Base-by-base conservation (phyloP, 768 basidiomycete genomes). In the Paxillus rubicundulus region DNA sequence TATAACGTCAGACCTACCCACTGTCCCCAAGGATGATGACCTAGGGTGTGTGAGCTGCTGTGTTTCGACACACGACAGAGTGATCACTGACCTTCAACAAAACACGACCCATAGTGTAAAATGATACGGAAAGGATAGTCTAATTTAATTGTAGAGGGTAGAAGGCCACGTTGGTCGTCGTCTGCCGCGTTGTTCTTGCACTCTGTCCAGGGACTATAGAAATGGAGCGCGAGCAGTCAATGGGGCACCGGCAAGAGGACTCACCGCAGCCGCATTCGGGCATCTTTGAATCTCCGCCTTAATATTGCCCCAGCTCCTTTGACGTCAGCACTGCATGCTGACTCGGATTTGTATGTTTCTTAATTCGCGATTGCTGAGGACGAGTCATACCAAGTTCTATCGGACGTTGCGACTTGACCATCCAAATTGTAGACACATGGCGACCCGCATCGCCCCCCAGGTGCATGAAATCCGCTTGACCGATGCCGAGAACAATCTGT, bases 21-120 rank as follows among this genome's bases (percentile, higher is more conserved):
- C 91, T 93, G 80, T 98, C 97, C 62, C 96, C 96, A 56, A 98
- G 86, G 71, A 99, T 98, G 75, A 98, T 98, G 70, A 97, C 95
- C 96, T 98, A 62, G 16, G 21, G 14, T 37, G 32, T 9, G 47
- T 66, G 27, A 64, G 55, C 9, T 38, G 46, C 41, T 53, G 44
- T 47, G 24, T 39, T 20, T 7, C 24, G 36, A n/a, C 20, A 37
- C 34, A 49, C 21, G 10, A 40, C 24, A 21, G 36, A n/a, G 47
- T 27, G 20, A 38, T 33, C 36, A 61, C 67, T 32, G 43, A 89
- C 90, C 84, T 92, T 92, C 69, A 93, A 81, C 55, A 92, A 77
- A 68, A 91, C 87, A 65, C 89, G 88, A 66, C 91, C 89, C 89
- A 92, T 90, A 62, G 54, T 58, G 61, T 54, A 27, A 39, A 48